These are phyloP conservation scores for Blastobotrys buckinghamii DNA, from an alignment of 1,139 yeast genomes.

Conservation along the genomic window DNA sequence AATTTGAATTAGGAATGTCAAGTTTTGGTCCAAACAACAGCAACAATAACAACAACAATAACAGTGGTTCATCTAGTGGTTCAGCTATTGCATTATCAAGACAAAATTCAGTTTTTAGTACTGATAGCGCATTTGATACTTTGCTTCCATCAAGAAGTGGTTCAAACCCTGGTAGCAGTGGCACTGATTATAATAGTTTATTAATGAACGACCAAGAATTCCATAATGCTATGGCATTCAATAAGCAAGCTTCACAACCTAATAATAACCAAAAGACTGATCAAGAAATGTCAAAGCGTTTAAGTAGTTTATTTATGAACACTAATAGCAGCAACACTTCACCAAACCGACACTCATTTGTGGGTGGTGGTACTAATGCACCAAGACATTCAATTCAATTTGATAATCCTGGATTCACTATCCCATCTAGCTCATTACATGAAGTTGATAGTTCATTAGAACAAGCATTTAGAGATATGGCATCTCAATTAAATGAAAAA, in stretches of 20 bases:
- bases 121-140: slow-evolving; percentile 2
- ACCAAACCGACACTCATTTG: slow-evolving; percentile 3
- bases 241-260: too few relatives aligned
- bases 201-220: neutral
- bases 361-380: neutral
- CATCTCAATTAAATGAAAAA: slow-evolving; percentile 46
- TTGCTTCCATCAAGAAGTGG: neutral
- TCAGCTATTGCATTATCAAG: slow-evolving; percentile 1
- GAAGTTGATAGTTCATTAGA: slow-evolving; percentile 23
- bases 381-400: slow-evolving; percentile 3
- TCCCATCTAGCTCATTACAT: slow-evolving; percentile 4
- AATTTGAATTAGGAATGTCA: neutral
- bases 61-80: neutral
- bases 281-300: slow-evolving; percentile 5
- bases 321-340: slow-evolving; percentile 6
- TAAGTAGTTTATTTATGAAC: neutral
- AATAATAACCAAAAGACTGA: neutral
- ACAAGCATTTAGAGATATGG: slow-evolving; percentile 42
- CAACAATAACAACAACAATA: neutral
- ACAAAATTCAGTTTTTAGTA: slow-evolving; percentile 5
- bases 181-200: neutral
- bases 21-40: neutral
- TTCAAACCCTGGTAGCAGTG: slow-evolving; percentile 1
- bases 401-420: neutral
- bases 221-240: neutral